Base-by-base conservation (phyloP, 2,329 filamentous ascomycete species). In the Neophaeococcomyces aloes region DNA sequence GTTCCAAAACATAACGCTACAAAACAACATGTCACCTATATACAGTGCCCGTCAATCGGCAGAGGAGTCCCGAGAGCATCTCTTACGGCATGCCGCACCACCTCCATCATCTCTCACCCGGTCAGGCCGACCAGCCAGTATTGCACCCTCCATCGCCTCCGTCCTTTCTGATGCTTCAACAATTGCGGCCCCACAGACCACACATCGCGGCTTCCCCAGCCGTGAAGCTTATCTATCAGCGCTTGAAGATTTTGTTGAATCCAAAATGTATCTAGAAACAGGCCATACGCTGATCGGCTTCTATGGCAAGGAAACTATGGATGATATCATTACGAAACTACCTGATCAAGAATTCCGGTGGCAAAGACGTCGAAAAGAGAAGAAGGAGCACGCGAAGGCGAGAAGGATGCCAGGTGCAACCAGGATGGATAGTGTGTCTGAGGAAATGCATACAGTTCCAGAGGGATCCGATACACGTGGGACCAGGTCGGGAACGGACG, bases 311-410 rank as follows among this genome's bases (percentile, higher is more conserved):
- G 29, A 34, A 23, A 42, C 39, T 11, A 21, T 32, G 19, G 39
- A 42, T 25, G 39, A 42, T 4, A 29, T 34, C 18, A 33, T 25
- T 6, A 3, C 3, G 13, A 14, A 21, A 11, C 39, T 5, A 5
- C 23, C 23, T 27, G 23, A 27, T 10, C 5, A 6, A 13, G 10
- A 18, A 30, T 27, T 35, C 29, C 11, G 7, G 39, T 14, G 39
- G 32, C 29, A 29, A 33, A 44, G 34, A 40, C 38, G 15, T 37
- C 30, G 32, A 42, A 34, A 30, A 31, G 40, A 35, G 33, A 38
- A 19, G 14, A 42, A 42, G 27, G 29, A 27, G 38, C 14, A 13
- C 18, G 17, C 17, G 29, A 42, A 45, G 38, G 34, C 29, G 35
- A 25, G 40, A 18, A 39, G 25, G 30, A 25, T 25, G 23, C 25